These are phyloP conservation scores for Kluyveromyces sp. DNA, from an alignment of 1,139 yeast species.

Conservation along the genomic window DNA sequence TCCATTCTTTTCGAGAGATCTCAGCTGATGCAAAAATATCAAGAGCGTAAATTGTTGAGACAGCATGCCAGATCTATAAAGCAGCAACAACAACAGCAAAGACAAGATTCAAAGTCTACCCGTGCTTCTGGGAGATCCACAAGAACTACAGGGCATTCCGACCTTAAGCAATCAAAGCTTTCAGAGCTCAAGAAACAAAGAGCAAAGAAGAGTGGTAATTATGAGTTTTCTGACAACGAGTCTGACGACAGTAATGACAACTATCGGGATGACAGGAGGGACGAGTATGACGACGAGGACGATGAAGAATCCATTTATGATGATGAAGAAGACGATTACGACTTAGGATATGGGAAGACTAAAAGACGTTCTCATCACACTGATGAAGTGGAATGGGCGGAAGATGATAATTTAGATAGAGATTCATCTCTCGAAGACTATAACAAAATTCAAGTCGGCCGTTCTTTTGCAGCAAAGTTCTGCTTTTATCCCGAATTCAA, in stretches of 20 bases:
- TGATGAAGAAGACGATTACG: conserved; percentile 34
- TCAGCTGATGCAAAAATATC: conserved; percentile 80
- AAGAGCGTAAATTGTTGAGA: conserved; percentile 74
- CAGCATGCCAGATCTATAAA: conserved; percentile 64
- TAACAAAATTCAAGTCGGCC: conserved; percentile 66
- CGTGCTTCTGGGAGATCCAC: conserved; percentile 28
- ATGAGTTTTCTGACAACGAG: conserved; percentile 33
- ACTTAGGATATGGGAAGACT: neutral
- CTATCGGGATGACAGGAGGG: conserved; percentile 24
- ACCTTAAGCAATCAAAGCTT: conserved; percentile 50
- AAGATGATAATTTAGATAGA: conserved; percentile 35
- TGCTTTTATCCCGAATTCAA: conserved; percentile 79
- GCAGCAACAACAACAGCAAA: conserved; percentile 34
- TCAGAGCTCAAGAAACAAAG: conserved; percentile 82
- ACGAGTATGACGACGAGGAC: conserved; percentile 28
- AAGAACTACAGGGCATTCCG: conserved; percentile 29
- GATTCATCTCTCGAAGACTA: conserved; percentile 48
- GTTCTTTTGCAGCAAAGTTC: conserved; percentile 64
- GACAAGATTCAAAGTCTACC: conserved; percentile 29
- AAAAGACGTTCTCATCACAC: neutral
- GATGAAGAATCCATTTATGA: conserved; percentile 40
- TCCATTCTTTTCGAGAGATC: conserved; percentile 84
- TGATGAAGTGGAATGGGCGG: conserved; percentile 36
- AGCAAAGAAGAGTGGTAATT: conserved; percentile 49
- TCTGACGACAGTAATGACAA: conserved; percentile 32